These are phyloP conservation scores for Pterulicium gracile DNA, from an alignment of 1,284 basidiomycete species.

Conservation along the genomic window DNA sequence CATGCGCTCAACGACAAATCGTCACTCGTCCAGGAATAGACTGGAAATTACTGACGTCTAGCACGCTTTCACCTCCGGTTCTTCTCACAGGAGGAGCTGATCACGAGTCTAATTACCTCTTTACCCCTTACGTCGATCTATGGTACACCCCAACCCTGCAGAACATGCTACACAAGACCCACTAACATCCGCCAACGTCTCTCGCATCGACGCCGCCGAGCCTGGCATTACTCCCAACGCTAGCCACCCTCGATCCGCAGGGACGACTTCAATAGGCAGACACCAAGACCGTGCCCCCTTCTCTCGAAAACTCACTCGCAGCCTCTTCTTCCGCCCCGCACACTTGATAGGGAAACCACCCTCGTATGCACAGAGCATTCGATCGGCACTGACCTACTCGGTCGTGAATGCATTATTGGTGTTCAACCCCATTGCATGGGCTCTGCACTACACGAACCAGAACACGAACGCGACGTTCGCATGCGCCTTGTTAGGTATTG, in stretches of 20 bases:
- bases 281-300: conserved; percentile 5
- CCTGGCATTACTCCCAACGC: not conserved
- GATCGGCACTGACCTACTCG: conserved; percentile 7
- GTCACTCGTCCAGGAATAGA: no score
- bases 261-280: not conserved
- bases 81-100: no score
- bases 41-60: no score
- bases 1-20: no score
- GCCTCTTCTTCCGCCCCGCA: conserved; percentile 5
- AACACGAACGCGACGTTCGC: not conserved
- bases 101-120: no score
- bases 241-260: no score
- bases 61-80: no score
- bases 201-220: not conserved
- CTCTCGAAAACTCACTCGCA: conserved; percentile 5
- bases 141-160: not conserved
- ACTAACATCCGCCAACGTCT: not conserved
- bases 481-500: not conserved
- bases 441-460: conserved; percentile 6
- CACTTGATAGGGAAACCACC: conserved; percentile 2
- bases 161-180: not conserved
- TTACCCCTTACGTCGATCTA: not conserved
- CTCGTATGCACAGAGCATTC: conserved; percentile 2
- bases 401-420: conserved; percentile 4
- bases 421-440: conserved; percentile 7